Evolutionary conservation across 495 filamentous ascomycete genomes (phyloP), one percentile per base, ranked within the genome.

Genomic region (Aspergillus steynii): DNA sequence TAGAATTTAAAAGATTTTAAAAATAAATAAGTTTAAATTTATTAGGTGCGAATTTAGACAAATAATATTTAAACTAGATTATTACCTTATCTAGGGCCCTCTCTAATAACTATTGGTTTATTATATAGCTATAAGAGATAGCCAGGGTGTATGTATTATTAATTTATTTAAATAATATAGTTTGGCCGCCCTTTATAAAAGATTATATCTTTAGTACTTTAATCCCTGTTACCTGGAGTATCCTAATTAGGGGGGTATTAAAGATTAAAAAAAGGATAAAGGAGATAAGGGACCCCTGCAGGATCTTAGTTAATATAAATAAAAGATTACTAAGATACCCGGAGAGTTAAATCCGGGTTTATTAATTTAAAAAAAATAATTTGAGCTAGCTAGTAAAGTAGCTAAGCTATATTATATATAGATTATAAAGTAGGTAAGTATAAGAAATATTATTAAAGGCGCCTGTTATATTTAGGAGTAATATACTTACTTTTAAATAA

Each of bases 371-470:
- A 1, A 71, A 50, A 52, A 65, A 69, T 47, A 25, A 48, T 5
- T 50, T 29, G 0, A 71, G 34, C 59, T 46, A 65, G 8, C 15
- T 42, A 8, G 62, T 31, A 1, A 65, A 56, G 14, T 46, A 46
- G 8, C 53, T 31, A 10, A 69, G 48, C 14, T 48, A 53, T 4
- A 50, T 29, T 48, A 64, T 66, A n/a, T 46, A 45, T 3, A 74
- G 47, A 51, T 67, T 73, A 26, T 70, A 52, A 20, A 71, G 12
- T 6, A 73, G 53, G 2, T 65, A 61, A 5, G 34, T 5, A n/a
- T 68, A 52, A n/a, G 56, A 65, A 9, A 73, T 64, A 46, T 67
- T 65, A 29, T 61, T 52, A 53, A 68, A 69, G 0, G 62, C 62
- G 9, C 71, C 67, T 9, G 61, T 51, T 8, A 74, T 55, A 46